Conservation (phyloP, 1,139 yeast genomes). For the Chernovozyma sophiae-reginae region DNA sequence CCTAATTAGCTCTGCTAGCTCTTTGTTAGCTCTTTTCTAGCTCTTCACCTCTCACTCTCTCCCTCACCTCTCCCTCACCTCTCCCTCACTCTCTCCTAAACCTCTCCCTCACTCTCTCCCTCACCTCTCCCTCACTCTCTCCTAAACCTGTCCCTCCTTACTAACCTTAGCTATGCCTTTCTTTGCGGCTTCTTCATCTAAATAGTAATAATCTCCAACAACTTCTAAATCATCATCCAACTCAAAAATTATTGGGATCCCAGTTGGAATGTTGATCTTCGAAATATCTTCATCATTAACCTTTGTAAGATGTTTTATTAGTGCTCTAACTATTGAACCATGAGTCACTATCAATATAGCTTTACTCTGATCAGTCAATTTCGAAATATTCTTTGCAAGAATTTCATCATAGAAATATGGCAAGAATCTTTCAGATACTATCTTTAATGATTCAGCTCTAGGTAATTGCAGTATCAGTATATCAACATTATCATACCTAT, state of each 20-base stretch:
- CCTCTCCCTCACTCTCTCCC: constrained; percentile 62
- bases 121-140: constrained; percentile 48
- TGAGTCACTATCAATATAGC: constrained; percentile 67
- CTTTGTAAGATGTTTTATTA: constrained; percentile 53
- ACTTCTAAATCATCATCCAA: constrained; percentile 42
- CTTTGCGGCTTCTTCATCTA: constrained; percentile 68
- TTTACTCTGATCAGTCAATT: constrained; percentile 29
- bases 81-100: too few relatives aligned
- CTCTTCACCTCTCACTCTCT: too few relatives aligned
- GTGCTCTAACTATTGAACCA: constrained; percentile 70
- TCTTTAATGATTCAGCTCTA: constrained; percentile 62
- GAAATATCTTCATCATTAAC: constrained; percentile 63
- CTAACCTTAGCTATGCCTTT: constrained; percentile 63
- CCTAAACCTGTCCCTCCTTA: constrained; percentile 42
- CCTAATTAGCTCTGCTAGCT: too few relatives aligned
- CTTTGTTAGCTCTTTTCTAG: too few relatives aligned
- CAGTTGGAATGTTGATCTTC: constrained; percentile 70
- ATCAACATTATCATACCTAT: constrained; percentile 34
- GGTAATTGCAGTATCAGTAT: constrained; percentile 39
- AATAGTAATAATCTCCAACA: constrained; percentile 46
- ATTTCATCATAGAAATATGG: constrained; percentile 51
- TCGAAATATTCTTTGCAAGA: constrained; percentile 25
- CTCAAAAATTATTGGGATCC: constrained; percentile 65
- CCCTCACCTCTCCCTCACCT: too few relatives aligned
- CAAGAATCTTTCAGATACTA: constrained; percentile 58